A percentile compares a stretch with the other conserved stretches of the same genome.
Evolutionary conservation across 345 rosid species (phyloP).

Genomic region (Syzygium aqueum): DNA sequence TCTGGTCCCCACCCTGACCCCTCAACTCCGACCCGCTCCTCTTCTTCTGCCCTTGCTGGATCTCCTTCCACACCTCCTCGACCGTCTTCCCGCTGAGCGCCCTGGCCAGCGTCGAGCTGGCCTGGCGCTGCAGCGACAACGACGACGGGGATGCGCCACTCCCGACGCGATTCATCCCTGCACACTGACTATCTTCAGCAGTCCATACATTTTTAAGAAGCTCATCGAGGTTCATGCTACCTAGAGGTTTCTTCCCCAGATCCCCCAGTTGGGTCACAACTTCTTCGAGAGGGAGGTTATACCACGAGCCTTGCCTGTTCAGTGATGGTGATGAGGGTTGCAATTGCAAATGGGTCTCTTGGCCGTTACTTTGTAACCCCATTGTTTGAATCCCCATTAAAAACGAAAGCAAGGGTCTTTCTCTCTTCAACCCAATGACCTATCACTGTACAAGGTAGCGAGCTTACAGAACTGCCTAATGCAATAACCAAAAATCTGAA

Average conservation of each 20-base stretch:
- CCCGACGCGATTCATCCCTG: conserved; percentile 10
- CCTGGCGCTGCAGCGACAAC: conserved; percentile 31
- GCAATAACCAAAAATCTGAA: background rate
- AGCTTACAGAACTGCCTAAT: background rate
- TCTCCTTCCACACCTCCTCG: conserved; percentile 59
- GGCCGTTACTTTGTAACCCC: conserved; percentile 43
- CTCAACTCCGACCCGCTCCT: conserved; percentile 21
- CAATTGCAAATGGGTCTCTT: conserved; percentile 20
- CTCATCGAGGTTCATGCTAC: conserved; percentile 54
- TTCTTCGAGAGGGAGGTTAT: conserved; percentile 36
- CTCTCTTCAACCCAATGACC: background rate
- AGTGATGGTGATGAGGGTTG: conserved; percentile 8
- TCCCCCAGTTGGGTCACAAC: conserved; percentile 30
- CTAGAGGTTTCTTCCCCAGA: conserved; percentile 33
- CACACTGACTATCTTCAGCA: conserved; percentile 17
- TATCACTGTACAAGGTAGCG: background rate
- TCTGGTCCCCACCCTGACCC: conserved; percentile 14
- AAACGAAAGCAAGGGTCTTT: background rate
- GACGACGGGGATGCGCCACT: conserved; percentile 4
- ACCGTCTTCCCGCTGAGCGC: conserved; percentile 49
- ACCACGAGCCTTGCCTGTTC: conserved; percentile 38
- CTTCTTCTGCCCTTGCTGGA: conserved; percentile 39
- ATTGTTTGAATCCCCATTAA: conserved; percentile 56
- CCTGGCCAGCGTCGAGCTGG: conserved; percentile 32
- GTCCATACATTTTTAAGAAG: conserved; percentile 41